Evolutionary conservation across 2,329 filamentous ascomycete species (phyloP), one percentile per base, ranked within the genome.

Genomic region (Bipolaris cookei): DNA sequence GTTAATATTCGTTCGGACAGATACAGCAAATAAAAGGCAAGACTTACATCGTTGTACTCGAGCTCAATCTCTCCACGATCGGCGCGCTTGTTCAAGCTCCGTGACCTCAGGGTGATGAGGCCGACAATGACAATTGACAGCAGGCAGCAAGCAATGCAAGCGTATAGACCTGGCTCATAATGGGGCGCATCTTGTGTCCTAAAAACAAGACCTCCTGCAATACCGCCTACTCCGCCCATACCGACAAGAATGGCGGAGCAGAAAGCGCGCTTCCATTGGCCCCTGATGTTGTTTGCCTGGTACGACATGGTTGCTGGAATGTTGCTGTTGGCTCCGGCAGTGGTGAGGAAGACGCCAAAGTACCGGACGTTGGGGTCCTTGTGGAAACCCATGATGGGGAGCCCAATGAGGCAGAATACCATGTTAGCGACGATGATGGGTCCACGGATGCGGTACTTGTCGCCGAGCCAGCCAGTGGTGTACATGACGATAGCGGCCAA

Each of bases 201-300:
- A 77, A 94, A 95, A 10, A 94, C 87, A 54, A 91, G 80, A 64
- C 85, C 86, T 23, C 90, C 90, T 1, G 86, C 85, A 61, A 95
- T 95, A 32, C 91, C 91, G 35, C 91, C 91, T 23, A 96, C 80
- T 2, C 90, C 90, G 6, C 90, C 90, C 47, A 90, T 86, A 1
- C 88, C 89, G 3, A 95, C 89, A 2, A 94, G 83, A 0, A 88
- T 89, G 2, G 91, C 90, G 57, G 86, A 90, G 73, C 86, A 88
- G 65, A 95, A 88, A 0, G 91, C 91, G 45, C 92, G 86, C 79
- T 94, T 96, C 90, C 91, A 96, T 78, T 95, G 91, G 0, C 91
- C 91, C 51, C 90, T 87, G 69, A 96, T 89, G 76, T 96, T 96
- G 78, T 94, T 95, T 39, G 90, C 90, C 78, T 94, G 91, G 78